Percentiles rank a stretch among this genome's conserved stretches.
Conservation (phyloP, 164 flowering plant genomes). For the Kalanchoe fedtschenkoi region DNA sequence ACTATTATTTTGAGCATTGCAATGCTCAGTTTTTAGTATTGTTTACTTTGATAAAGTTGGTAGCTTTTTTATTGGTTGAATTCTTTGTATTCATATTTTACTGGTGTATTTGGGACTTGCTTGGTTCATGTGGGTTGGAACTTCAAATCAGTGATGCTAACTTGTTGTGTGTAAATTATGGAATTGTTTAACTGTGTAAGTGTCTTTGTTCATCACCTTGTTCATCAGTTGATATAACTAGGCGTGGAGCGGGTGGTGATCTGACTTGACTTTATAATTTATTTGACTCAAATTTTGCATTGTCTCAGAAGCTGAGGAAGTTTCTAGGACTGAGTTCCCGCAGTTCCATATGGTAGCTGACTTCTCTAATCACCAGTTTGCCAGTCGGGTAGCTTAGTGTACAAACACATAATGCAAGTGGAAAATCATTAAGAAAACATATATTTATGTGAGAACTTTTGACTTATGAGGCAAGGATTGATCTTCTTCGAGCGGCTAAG, state of each 20-base stretch:
- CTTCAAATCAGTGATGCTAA: background rate
- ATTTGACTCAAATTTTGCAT: no score
- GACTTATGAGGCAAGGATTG: constrained; percentile 27
- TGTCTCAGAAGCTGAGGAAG: background rate
- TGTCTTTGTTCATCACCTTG: background rate
- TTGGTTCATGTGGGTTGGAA: background rate
- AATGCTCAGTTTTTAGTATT: background rate
- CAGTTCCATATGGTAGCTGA: constrained; percentile 27
- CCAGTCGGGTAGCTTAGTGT: constrained; percentile 2
- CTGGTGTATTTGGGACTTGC: no score
- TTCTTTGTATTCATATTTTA: background rate
- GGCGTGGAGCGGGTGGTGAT: no score
- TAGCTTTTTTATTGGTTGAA: background rate
- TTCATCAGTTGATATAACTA: no score
- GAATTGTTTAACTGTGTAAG: background rate
- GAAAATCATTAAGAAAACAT: constrained; percentile 22
- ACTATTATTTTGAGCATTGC: background rate
- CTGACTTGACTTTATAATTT: no score
- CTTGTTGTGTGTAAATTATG: background rate
- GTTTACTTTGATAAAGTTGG: background rate
- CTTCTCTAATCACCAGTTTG: constrained; percentile 23
- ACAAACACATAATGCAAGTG: constrained; percentile 32
- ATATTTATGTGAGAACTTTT: constrained; percentile 28
- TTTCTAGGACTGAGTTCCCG: constrained; percentile 5
- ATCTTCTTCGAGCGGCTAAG: constrained; percentile 35